A percentile compares a stretch with the other conserved stretches of the same genome.
phyloP scores from a whole-genome alignment of 331 rosid genomes.

The Stylosanthes scabra region DNA sequence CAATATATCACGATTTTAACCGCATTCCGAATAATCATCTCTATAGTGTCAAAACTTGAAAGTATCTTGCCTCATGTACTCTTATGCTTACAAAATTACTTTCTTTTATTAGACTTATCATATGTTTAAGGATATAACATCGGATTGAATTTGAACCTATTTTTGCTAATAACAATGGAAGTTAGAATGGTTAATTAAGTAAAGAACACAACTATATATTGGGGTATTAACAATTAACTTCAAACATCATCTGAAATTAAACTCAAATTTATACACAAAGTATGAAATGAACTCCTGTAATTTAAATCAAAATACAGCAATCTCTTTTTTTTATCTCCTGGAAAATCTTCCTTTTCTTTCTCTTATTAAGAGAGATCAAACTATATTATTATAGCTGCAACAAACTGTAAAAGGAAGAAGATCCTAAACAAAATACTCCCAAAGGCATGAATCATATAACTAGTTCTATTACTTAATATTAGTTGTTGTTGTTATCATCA shows the following conservation, averaged over 20 bases:
- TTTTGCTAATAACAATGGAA: no score
- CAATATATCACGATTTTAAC: no score
- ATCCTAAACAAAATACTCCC: no score
- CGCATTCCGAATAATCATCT: no score
- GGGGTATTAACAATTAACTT: background rate
- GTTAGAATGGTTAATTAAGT: background rate
- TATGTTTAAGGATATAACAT: no score
- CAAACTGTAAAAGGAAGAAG: background rate
- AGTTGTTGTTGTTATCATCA: conserved; percentile 22
- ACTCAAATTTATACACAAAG: background rate
- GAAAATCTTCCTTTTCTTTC: no score
- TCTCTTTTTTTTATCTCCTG: no score
- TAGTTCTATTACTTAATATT: background rate
- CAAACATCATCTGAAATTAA: background rate
- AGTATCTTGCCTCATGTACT: no score
- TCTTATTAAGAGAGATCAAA: background rate
- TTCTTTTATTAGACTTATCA: no score
- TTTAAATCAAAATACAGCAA: background rate
- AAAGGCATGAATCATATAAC: background rate
- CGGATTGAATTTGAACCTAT: no score
- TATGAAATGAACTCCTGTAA: background rate
- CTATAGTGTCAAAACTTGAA: no score
- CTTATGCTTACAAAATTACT: no score
- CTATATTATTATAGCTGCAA: background rate
- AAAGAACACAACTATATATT: background rate